Percentiles rank a stretch among this genome's conserved stretches.
Conservation (phyloP, 2,329 filamentous ascomycete species). For the Ophiostoma montium region DNA sequence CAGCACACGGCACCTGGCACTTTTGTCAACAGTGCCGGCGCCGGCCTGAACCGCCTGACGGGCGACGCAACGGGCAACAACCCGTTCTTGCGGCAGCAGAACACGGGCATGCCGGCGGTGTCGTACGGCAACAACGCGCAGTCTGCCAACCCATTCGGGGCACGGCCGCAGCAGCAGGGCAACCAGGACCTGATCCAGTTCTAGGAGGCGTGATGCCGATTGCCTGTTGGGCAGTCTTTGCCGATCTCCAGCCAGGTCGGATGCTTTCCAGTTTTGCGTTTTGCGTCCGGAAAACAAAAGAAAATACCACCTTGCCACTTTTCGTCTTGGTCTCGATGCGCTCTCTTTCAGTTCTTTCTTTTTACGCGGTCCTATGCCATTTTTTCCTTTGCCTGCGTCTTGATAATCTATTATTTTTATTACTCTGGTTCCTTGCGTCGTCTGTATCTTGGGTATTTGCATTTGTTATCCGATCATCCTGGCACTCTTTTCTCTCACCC, state of each 20-base stretch:
- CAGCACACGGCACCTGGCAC: conserved; percentile 94
- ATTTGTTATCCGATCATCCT: neutral
- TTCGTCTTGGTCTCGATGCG: neutral
- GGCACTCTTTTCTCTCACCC: neutral
- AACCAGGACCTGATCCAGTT: conserved; percentile 45
- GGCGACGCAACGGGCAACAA: conserved; percentile 68
- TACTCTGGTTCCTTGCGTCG: neutral
- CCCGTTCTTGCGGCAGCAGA: conserved; percentile 75
- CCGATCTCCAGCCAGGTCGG: no score
- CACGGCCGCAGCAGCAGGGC: conserved; percentile 33
- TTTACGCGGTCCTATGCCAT: neutral
- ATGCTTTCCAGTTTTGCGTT: no score
- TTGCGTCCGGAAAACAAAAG: no score
- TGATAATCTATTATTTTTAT: neutral
- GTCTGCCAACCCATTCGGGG: conserved; percentile 45
- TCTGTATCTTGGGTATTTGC: conserved; percentile 6
- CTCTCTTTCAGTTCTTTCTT: neutral
- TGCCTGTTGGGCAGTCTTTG: no score
- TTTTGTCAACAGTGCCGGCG: conserved; percentile 89
- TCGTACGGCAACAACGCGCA: conserved; percentile 38
- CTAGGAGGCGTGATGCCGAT: conserved; percentile 21
- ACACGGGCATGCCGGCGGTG: conserved; percentile 57
- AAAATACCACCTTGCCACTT: neutral
- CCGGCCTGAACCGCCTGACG: conserved; percentile 57
- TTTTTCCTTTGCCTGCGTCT: neutral